A percentile compares a stretch with the other conserved stretches of the same genome.
phyloP scores from a whole-genome alignment of 257 asterid genomes.

The Agastache rugosa region DNA sequence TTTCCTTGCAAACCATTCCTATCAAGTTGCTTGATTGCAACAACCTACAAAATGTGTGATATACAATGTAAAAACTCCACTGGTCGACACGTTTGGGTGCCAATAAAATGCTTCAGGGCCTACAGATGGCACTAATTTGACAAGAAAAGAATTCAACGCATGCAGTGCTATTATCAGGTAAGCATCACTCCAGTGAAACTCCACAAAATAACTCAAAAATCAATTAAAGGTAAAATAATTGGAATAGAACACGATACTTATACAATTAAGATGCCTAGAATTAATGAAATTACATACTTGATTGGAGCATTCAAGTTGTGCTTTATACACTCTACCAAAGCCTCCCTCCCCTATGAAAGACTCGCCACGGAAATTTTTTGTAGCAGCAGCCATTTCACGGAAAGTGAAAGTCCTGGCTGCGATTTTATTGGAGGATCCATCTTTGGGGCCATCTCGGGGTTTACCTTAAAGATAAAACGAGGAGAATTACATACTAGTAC shows the following conservation, averaged over 20 bases:
- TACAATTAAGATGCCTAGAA: not conserved
- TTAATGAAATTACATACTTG: conserved; percentile 49
- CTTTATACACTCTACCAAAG: conserved; percentile 93
- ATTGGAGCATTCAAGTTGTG: conserved; percentile 65
- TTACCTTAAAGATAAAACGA: conserved; percentile 50
- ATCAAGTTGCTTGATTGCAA: conserved; percentile 96
- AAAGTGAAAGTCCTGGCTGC: conserved; percentile 84
- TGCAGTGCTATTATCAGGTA: conserved; percentile 6
- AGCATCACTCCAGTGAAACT: conserved; percentile 1
- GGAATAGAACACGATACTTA: not conserved
- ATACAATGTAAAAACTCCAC: not conserved
- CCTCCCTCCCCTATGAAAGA: conserved; percentile 93
- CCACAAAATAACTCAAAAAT: not conserved
- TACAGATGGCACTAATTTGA: not conserved
- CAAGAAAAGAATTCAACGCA: not conserved
- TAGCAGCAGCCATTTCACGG: conserved; percentile 83
- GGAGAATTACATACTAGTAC: conserved; percentile 17
- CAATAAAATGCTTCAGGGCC: not conserved
- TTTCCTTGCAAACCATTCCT: conserved; percentile 90
- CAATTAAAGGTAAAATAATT: conserved; percentile 2
- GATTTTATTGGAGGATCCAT: conserved; percentile 62
- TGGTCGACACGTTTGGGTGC: not conserved
- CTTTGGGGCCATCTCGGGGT: conserved; percentile 52
- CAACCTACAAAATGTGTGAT: conserved; percentile 50
- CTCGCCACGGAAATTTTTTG: conserved; percentile 70